These are phyloP conservation scores for Fragaria iinumae DNA, from an alignment of 306 rosid species.

Conservation along the genomic window DNA sequence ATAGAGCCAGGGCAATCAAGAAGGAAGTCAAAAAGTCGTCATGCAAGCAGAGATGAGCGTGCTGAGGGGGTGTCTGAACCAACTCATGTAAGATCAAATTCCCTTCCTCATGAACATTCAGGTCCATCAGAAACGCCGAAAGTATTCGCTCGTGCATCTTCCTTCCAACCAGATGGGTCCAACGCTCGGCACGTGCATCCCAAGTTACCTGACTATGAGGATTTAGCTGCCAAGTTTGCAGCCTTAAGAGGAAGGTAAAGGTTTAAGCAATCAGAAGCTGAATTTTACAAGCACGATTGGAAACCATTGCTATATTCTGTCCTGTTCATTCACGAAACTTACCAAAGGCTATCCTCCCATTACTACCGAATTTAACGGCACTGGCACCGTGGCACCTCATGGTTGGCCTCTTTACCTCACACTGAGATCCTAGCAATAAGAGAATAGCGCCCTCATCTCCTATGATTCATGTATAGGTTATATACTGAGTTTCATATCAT, in stretches of 20 bases:
- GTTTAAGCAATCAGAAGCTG: slow-evolving; percentile 23
- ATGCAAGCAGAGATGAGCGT: slow-evolving; percentile 44
- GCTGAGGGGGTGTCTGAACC: slow-evolving; percentile 39
- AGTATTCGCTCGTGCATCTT: slow-evolving; percentile 70
- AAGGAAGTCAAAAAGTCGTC: slow-evolving; percentile 63
- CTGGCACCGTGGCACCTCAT: slow-evolving; percentile 17
- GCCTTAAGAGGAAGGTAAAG: slow-evolving; percentile 69
- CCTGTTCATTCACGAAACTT: slow-evolving; percentile 8
- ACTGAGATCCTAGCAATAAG: background rate
- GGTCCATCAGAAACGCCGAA: slow-evolving; percentile 50
- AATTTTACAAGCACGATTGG: slow-evolving; percentile 25
- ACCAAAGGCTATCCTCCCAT: slow-evolving; percentile 17
- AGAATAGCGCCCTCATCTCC: background rate
- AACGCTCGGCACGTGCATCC: slow-evolving; percentile 86
- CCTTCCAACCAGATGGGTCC: slow-evolving; percentile 71
- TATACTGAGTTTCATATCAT: background rate
- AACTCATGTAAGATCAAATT: slow-evolving; percentile 57
- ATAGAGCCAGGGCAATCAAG: slow-evolving; percentile 53
- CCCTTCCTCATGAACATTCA: slow-evolving; percentile 64
- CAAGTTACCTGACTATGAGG: slow-evolving; percentile 87
- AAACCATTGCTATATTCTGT: slow-evolving; percentile 18
- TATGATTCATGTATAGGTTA: background rate
- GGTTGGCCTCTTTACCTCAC: slow-evolving; percentile 3
- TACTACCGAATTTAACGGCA: slow-evolving; percentile 3
- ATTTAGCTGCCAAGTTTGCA: slow-evolving; percentile 78